Evolutionary conservation across 352 stramenopile genomes (phyloP), one percentile per base, ranked within the genome.

Genomic region (Peronospora belbahrii): DNA sequence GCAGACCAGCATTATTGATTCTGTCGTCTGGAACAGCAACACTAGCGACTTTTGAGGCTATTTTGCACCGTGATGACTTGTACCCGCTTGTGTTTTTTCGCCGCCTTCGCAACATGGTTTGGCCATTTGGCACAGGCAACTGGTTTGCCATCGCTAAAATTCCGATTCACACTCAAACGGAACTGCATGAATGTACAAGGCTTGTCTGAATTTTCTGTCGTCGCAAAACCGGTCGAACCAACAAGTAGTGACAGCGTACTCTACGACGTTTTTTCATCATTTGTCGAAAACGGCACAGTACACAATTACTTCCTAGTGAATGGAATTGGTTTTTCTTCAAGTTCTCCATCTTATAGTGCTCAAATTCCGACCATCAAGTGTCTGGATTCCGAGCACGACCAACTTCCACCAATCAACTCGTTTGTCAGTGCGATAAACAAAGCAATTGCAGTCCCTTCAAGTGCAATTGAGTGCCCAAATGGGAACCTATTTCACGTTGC

Each of bases 141-240:
- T 2, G 24, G 24, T 24, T 65, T 34, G 37, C 59, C 62, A 14
- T 59, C 59, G 2, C 37, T 76, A 2, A 28, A 48, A 0, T 50
- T 78, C 35, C 46, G 37, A 4, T 61, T 74, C 44, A 58, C 24
- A 2, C 48, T 73, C 45, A 71, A 67, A 30, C 57, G 67, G 6
- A 50, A 10, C 18, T 36, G 56, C 11, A 59, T 61, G 49, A 9
- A 52, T 42, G 36, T 72, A 8, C 43, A 71, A 11, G 67, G 64
- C 2, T 23, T 57, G 14, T 56, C 53, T 11, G 31, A 59, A 11
- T 67, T 73, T 33, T 48, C 59, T 5, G 38, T 73, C 6, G 33
- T 74, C 6, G 67, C 56, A 0, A 56, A 63, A 19, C 67, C 54
- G 4, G 51, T 59, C 8, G 38, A 63, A 22, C 43, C 41, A 15